Evolutionary conservation across 1,284 basidiomycete species (phyloP).

Genomic region (Moesziomyces parantarcticus): DNA sequence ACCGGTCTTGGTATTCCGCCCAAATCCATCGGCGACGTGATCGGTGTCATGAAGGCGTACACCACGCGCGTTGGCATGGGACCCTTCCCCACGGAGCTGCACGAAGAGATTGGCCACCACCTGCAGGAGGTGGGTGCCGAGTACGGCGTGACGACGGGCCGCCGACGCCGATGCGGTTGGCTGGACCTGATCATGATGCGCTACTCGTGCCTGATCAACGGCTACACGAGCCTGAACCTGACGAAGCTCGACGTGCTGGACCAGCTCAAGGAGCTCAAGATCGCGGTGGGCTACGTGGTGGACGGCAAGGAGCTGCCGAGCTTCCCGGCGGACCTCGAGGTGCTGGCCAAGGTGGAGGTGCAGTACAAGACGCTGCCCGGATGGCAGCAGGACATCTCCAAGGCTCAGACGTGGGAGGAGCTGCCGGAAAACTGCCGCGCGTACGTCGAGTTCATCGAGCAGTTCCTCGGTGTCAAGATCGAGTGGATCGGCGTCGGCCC

Average conservation of each 20-base stretch:
- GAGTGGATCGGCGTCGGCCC: constrained; percentile 94
- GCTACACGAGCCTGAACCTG: constrained; percentile 91
- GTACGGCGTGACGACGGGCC: constrained; percentile 90
- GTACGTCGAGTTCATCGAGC: constrained; percentile 90
- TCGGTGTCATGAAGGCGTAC: constrained; percentile 97
- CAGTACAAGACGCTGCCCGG: constrained; percentile 90
- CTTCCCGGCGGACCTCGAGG: constrained; percentile 94
- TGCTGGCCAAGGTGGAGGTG: constrained; percentile 84
- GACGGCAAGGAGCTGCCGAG: constrained; percentile 82
- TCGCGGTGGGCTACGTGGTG: constrained; percentile 83
- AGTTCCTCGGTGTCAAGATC: constrained; percentile 80
- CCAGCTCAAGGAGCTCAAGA: constrained; percentile 84
- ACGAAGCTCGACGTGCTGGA: constrained; percentile 97
- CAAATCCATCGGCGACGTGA: constrained; percentile 81
- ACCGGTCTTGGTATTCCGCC: constrained; percentile 96
- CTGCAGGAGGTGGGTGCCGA: constrained; percentile 94
- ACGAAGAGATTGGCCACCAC: constrained; percentile 85
- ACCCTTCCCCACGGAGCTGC: constrained; percentile 95
- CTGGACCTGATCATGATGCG: constrained; percentile 94
- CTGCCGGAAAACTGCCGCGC: constrained; percentile 86
- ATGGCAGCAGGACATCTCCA: constrained; percentile 85
- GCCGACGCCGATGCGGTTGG: constrained; percentile 94
- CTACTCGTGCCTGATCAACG: constrained; percentile 93
- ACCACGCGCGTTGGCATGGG: constrained; percentile 97
- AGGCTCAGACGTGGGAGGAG: constrained; percentile 77